A percentile compares a stretch with the other conserved stretches of the same genome.
Evolutionary conservation across 2,329 filamentous ascomycete species (phyloP).

Genomic region (Penicillium sp.): DNA sequence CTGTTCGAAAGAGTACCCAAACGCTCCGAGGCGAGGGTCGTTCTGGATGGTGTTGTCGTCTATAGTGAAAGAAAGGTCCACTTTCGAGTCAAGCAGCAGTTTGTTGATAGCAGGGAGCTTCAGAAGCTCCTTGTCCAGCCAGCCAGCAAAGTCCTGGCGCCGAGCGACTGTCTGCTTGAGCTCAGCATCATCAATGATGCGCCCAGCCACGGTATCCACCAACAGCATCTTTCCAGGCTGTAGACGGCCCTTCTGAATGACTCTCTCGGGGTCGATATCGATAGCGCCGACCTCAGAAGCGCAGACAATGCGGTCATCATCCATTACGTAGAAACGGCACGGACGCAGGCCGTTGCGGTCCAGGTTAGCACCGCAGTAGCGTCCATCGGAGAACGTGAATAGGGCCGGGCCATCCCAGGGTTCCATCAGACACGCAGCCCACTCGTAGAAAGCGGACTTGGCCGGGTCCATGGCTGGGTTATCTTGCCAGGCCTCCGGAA

Average conservation of each 20-base stretch:
- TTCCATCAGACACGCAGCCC: slow-evolving; percentile 98
- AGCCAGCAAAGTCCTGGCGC: slow-evolving; percentile 80
- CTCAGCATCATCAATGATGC: slow-evolving; percentile 91
- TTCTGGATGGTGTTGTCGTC: slow-evolving; percentile 71
- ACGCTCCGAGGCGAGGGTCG: slow-evolving; percentile 77
- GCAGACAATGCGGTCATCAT: slow-evolving; percentile 95
- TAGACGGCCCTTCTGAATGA: slow-evolving; percentile 88
- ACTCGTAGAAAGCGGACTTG: slow-evolving; percentile 97
- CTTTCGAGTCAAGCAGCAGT: slow-evolving; percentile 51
- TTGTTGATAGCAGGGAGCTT: slow-evolving; percentile 72
- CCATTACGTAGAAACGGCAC: slow-evolving; percentile 94
- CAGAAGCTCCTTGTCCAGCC: slow-evolving; percentile 82
- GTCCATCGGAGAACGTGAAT: slow-evolving; percentile 94
- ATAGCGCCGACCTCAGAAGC: slow-evolving; percentile 96
- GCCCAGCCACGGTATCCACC: slow-evolving; percentile 84
- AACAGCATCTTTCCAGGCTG: slow-evolving; percentile 95
- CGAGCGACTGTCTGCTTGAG: slow-evolving; percentile 84
- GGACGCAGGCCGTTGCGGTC: slow-evolving; percentile 93
- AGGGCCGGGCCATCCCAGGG: slow-evolving; percentile 96
- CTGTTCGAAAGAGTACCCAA: slow-evolving; percentile 93
- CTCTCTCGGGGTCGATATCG: slow-evolving; percentile 78
- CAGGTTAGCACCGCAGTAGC: slow-evolving; percentile 94
- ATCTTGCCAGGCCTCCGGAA: slow-evolving; percentile 96
- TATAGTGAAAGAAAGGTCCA: slow-evolving; percentile 64
- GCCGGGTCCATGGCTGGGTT: slow-evolving; percentile 87